Evolutionary conservation across 345 rosid species (phyloP).

Genomic region (Dipteronia sinensis): DNA sequence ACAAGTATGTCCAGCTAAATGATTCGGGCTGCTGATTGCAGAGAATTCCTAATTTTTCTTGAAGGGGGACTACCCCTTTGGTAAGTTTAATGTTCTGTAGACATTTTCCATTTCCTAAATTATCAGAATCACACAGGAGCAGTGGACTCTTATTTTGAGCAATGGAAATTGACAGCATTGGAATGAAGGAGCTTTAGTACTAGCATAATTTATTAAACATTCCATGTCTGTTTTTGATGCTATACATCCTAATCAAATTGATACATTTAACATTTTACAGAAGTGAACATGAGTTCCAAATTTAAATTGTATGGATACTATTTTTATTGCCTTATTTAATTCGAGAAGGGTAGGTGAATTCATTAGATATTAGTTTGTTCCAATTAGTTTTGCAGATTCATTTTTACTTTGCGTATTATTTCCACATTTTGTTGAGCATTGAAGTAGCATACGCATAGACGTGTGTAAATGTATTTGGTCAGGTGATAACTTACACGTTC

Average conservation of each 20-base stretch:
- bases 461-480: too few relatives aligned
- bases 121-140: constrained; percentile 15
- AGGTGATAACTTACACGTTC: too few relatives aligned
- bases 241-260: not conserved
- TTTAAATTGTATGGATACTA: constrained; percentile 15
- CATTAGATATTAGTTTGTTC: not conserved
- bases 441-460: not conserved
- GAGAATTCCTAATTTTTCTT: constrained; percentile 23
- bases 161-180: not conserved
- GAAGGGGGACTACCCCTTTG: not conserved
- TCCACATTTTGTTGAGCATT: not conserved
- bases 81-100: constrained; percentile 2
- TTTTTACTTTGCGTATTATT: not conserved
- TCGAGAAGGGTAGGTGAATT: constrained; percentile 36
- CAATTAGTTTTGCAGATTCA: not conserved
- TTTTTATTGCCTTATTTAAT: constrained; percentile 30
- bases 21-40: constrained; percentile 33
- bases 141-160: constrained; percentile 2
- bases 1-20: constrained; percentile 35
- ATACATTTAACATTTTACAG: not conserved
- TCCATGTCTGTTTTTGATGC: not conserved
- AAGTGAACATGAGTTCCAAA: not conserved
- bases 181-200: not conserved
- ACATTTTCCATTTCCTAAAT: constrained; percentile 12
- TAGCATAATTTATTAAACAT: not conserved